Conservation (phyloP, 2,329 filamentous ascomycete genomes). For the Scytalidium sp. region DNA sequence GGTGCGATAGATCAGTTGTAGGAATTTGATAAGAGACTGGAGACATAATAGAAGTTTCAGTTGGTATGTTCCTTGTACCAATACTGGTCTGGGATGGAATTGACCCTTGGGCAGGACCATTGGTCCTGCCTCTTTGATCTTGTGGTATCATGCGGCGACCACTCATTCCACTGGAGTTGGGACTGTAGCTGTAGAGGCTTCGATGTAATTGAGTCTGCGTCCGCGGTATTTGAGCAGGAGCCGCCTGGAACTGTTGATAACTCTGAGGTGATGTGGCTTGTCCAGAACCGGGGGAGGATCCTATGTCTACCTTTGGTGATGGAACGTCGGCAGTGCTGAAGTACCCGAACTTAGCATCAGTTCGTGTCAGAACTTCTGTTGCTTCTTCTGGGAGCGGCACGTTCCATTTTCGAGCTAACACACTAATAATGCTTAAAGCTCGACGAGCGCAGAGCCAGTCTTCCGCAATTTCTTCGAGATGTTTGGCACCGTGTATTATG, state of each 20-base stretch:
- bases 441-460: slow-evolving; percentile 89
- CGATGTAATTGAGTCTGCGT: slow-evolving; percentile 23
- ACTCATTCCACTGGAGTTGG: slow-evolving; percentile 1
- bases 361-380: slow-evolving; percentile 67
- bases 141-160: background rate
- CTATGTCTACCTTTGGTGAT: slow-evolving; percentile 27
- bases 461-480: slow-evolving; percentile 93
- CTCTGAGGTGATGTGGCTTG: slow-evolving; percentile 17
- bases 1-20: background rate
- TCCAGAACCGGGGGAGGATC: slow-evolving; percentile 20
- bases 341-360: slow-evolving; percentile 75
- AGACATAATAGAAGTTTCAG: slow-evolving; percentile 12
- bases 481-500: slow-evolving; percentile 84
- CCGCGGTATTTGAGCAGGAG: slow-evolving; percentile 9
- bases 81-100: slow-evolving; percentile 1
- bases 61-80: slow-evolving; percentile 12
- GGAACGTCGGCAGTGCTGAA: slow-evolving; percentile 46
- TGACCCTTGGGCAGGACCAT: background rate
- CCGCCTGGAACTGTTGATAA: slow-evolving; percentile 4
- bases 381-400: slow-evolving; percentile 86
- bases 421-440: slow-evolving; percentile 79
- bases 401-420: slow-evolving; percentile 85
- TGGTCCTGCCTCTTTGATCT: background rate
- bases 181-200: slow-evolving; percentile 23
- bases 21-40: slow-evolving; percentile 13